These are phyloP conservation scores for Trifolium pratense DNA, from an alignment of 306 rosid species.

Conservation along the genomic window DNA sequence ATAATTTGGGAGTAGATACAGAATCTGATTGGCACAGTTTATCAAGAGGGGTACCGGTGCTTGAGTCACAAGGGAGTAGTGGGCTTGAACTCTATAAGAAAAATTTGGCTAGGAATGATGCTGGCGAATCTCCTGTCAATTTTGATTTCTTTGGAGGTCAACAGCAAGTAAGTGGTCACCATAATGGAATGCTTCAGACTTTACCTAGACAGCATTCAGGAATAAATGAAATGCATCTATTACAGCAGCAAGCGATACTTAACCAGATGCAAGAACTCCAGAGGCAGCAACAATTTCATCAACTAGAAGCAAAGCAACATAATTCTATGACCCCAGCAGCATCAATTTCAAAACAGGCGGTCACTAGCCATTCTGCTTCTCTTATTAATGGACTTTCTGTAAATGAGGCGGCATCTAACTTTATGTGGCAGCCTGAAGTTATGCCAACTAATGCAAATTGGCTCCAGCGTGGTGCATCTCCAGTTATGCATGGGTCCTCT, in stretches of 20 bases:
- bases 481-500: constrained; percentile 74
- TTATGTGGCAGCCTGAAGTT: constrained; percentile 75
- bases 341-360: constrained; percentile 62
- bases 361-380: constrained; percentile 65
- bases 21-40: constrained; percentile 68
- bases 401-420: constrained; percentile 72
- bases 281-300: constrained; percentile 88
- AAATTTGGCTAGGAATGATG: constrained; percentile 62
- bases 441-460: constrained; percentile 68
- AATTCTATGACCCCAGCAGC: constrained; percentile 60
- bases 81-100: constrained; percentile 71
- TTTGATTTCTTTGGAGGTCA: constrained; percentile 93
- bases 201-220: constrained; percentile 78
- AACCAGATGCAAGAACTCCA: constrained; percentile 79
- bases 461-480: constrained; percentile 77
- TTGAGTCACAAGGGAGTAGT: constrained; percentile 69
- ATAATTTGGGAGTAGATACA: constrained; percentile 69
- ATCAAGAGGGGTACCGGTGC: constrained; percentile 64
- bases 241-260: constrained; percentile 72
- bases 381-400: constrained; percentile 77
- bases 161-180: constrained; percentile 74
- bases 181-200: constrained; percentile 69
- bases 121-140: constrained; percentile 76
- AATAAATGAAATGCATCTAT: constrained; percentile 73
- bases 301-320: constrained; percentile 76